These are phyloP conservation scores for Cymodocea nodosa DNA, from an alignment of 116 monocot genomes.

Conservation along the genomic window DNA sequence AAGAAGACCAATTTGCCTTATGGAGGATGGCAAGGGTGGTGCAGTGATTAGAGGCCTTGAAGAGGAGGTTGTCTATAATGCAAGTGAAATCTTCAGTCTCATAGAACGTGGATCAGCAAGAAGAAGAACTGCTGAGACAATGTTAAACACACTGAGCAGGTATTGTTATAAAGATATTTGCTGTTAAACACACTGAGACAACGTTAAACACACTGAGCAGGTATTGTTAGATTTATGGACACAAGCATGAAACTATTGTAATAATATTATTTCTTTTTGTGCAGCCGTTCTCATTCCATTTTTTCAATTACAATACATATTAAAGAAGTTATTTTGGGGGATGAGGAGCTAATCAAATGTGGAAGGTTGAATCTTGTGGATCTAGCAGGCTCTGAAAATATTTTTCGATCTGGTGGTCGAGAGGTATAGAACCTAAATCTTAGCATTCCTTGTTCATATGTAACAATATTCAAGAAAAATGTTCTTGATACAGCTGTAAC, in stretches of 20 bases:
- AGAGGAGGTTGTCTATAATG: conserved; percentile 63
- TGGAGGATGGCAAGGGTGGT: conserved; percentile 94
- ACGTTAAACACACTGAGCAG: conserved; percentile 77
- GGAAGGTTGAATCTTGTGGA: conserved; percentile 84
- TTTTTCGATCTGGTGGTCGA: conserved; percentile 65
- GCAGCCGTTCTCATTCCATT: conserved; percentile 82
- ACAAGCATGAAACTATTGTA: not conserved
- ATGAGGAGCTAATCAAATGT: conserved; percentile 71
- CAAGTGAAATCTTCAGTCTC: conserved; percentile 54
- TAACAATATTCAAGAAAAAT: too few species aligned
- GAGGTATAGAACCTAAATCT: conserved; percentile 35
- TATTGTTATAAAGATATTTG: conserved; percentile 1
- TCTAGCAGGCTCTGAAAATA: conserved; percentile 85
- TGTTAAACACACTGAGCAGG: conserved; percentile 82
- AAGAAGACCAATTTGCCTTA: conserved; percentile 54
- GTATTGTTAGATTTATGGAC: conserved; percentile 6
- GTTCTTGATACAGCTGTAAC: too few species aligned
- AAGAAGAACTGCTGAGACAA: conserved; percentile 53
- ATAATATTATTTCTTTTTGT: conserved; percentile 8
- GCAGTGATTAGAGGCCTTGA: conserved; percentile 71
- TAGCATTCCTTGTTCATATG: too few species aligned
- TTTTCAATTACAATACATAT: conserved; percentile 79
- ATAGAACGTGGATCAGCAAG: conserved; percentile 46
- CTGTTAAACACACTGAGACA: conserved; percentile 47
- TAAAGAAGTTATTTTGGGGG: conserved; percentile 37